Percentiles rank a stretch among this genome's conserved stretches.
phyloP scores from a whole-genome alignment of 257 asterid species.

The Nicotiana attenuata region DNA sequence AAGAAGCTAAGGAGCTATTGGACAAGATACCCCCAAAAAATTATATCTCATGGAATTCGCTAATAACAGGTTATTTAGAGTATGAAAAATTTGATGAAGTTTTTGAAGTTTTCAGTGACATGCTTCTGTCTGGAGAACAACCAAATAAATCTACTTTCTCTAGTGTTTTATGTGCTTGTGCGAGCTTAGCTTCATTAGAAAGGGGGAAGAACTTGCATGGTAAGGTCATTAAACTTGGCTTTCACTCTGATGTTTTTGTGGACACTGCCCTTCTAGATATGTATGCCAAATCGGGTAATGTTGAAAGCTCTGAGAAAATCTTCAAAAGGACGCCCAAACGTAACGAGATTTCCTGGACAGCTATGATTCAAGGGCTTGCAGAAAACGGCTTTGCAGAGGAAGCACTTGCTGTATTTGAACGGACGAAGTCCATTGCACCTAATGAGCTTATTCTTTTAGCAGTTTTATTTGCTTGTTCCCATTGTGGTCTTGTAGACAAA shows the following conservation, averaged over 20 bases:
- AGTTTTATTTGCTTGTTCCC: conserved; percentile 74
- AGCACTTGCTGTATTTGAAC: conserved; percentile 44
- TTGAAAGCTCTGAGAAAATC: conserved; percentile 44
- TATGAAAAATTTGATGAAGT: conserved; percentile 40
- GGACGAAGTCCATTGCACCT: conserved; percentile 29
- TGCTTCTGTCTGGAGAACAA: conserved; percentile 55
- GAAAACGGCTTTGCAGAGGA: conserved; percentile 70
- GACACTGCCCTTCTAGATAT: conserved; percentile 71
- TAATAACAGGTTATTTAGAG: conserved; percentile 49
- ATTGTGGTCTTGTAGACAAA: conserved; percentile 64
- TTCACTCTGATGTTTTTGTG: conserved; percentile 49
- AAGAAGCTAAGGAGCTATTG: conserved; percentile 53
- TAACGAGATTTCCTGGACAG: conserved; percentile 73
- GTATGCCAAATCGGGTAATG: conserved; percentile 73
- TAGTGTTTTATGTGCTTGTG: conserved; percentile 58
- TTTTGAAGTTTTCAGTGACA: conserved; percentile 41
- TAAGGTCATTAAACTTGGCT: conserved; percentile 53
- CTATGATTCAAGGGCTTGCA: conserved; percentile 85
- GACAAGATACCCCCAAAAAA: conserved; percentile 46
- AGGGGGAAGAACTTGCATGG: conserved; percentile 59
- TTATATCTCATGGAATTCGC: conserved; percentile 67
- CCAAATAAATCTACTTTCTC: conserved; percentile 78
- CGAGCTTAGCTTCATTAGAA: conserved; percentile 57
- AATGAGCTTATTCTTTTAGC: conserved; percentile 57
- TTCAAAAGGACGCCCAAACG: conserved; percentile 39